phyloP scores from a whole-genome alignment of 805 yeast genomes.

The Pichia nanzhaoensis region DNA sequence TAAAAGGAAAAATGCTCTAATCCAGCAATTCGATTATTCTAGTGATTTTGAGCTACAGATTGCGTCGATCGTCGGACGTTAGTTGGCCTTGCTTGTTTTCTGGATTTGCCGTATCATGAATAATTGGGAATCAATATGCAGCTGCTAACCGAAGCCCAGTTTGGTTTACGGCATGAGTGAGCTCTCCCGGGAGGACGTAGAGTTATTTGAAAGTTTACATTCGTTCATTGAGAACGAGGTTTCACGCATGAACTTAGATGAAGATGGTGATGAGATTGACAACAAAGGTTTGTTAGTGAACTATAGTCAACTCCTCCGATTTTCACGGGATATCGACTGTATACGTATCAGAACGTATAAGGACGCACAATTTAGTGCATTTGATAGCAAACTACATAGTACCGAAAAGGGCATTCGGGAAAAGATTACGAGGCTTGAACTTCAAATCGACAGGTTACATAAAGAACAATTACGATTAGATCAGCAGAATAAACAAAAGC shows the following conservation, averaged over 20 bases:
- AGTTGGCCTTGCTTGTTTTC: too few relatives aligned
- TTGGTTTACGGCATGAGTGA: too few relatives aligned
- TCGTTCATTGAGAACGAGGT: background rate
- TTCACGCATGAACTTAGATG: background rate
- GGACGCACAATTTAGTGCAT: background rate
- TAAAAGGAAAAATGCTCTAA: too few relatives aligned
- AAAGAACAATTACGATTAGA: background rate
- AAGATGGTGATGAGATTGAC: background rate
- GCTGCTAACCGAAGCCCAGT: too few relatives aligned
- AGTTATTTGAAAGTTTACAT: background rate
- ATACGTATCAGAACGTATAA: constrained; percentile 14
- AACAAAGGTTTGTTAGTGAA: background rate
- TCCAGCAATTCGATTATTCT: too few relatives aligned
- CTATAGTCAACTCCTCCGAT: constrained; percentile 7
- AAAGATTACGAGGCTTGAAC: constrained; percentile 15
- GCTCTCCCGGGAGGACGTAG: background rate
- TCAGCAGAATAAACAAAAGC: constrained; percentile 4
- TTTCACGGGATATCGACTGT: constrained; percentile 14
- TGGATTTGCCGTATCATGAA: too few relatives aligned
- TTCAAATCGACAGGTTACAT: constrained; percentile 8
- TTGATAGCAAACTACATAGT: constrained; percentile 12
- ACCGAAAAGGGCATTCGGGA: constrained; percentile 13
- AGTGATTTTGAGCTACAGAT: too few relatives aligned
- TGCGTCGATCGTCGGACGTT: too few relatives aligned
- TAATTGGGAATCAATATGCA: too few relatives aligned